Evolutionary conservation across 768 basidiomycete species (phyloP).

Genomic region (Psilocybe cyanescens): DNA sequence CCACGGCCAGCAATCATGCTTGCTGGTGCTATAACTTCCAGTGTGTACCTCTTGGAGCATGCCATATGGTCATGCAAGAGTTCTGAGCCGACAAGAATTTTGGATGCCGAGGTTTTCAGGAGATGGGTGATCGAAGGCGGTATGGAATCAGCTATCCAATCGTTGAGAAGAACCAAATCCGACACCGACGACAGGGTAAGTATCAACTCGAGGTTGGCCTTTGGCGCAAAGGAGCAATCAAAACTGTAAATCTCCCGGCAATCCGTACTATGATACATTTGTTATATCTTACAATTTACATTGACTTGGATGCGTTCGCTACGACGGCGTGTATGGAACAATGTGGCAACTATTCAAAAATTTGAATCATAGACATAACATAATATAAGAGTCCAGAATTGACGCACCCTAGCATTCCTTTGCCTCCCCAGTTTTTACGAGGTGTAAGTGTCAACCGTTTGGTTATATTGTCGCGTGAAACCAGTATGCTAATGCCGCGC

Average conservation of each 20-base stretch:
- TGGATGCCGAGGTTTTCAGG: constrained; percentile 55
- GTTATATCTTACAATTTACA: constrained; percentile 13
- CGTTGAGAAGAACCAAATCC: constrained; percentile 34
- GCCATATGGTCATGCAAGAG: constrained; percentile 56
- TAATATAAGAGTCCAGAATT: neutral
- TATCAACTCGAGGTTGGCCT: constrained; percentile 37
- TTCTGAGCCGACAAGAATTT: constrained; percentile 31
- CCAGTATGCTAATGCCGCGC: constrained; percentile 61
- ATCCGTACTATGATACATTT: constrained; percentile 3
- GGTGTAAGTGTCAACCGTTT: constrained; percentile 66
- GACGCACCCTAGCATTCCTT: constrained; percentile 81
- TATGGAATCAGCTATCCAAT: constrained; percentile 39
- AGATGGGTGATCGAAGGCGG: constrained; percentile 55
- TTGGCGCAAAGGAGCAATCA: constrained; percentile 24
- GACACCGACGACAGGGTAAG: constrained; percentile 25
- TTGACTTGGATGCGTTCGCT: neutral
- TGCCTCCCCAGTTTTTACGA: constrained; percentile 82
- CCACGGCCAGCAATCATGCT: constrained; percentile 63
- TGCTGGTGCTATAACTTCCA: constrained; percentile 56
- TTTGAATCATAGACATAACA: neutral
- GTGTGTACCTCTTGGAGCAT: constrained; percentile 68
- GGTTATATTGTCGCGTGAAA: constrained; percentile 52
- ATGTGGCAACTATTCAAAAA: constrained; percentile 57
- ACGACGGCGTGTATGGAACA: constrained; percentile 46
- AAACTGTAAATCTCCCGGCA: constrained; percentile 15